Percentiles rank a stretch among this genome's conserved stretches.
Conservation (phyloP, 805 yeast species). For the Nakazawaea populi region DNA sequence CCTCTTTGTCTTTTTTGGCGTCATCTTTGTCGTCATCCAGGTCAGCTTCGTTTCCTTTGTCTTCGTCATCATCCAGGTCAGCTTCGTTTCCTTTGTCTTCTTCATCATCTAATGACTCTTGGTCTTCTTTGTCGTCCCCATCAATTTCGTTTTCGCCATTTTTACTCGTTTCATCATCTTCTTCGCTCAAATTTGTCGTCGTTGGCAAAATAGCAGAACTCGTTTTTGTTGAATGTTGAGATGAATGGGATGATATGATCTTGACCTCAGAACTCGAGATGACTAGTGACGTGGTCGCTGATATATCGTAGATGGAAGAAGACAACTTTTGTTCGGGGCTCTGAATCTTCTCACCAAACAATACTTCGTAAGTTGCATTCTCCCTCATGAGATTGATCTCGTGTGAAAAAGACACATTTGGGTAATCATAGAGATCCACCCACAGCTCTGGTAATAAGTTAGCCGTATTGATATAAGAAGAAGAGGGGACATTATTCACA, state of each 20-base stretch:
- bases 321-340: background rate
- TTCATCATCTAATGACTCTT: conserved; percentile 13
- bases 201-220: too few relatives aligned
- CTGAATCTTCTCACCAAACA: conserved; percentile 19
- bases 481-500: conserved; percentile 2
- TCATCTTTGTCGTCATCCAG: conserved; percentile 12
- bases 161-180: too few relatives aligned
- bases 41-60: too few relatives aligned
- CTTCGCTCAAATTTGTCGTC: too few relatives aligned
- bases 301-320: background rate
- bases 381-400: conserved; percentile 35
- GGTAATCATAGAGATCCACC: conserved; percentile 43
- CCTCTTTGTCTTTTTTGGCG: background rate
- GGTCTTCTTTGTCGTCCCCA: conserved; percentile 1
- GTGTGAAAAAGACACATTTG: conserved; percentile 40
- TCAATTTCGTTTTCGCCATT: too few relatives aligned
- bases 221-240: too few relatives aligned
- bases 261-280: too few relatives aligned
- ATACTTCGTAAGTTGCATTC: conserved; percentile 46
- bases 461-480: conserved; percentile 18
- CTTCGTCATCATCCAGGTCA: conserved; percentile 15
- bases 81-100: conserved; percentile 10
- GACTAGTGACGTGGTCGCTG: conserved; percentile 12
- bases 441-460: conserved; percentile 35
- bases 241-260: too few relatives aligned